Base-by-base conservation (phyloP, 2,329 filamentous ascomycete species). In the Aspergillus ochraceus region DNA sequence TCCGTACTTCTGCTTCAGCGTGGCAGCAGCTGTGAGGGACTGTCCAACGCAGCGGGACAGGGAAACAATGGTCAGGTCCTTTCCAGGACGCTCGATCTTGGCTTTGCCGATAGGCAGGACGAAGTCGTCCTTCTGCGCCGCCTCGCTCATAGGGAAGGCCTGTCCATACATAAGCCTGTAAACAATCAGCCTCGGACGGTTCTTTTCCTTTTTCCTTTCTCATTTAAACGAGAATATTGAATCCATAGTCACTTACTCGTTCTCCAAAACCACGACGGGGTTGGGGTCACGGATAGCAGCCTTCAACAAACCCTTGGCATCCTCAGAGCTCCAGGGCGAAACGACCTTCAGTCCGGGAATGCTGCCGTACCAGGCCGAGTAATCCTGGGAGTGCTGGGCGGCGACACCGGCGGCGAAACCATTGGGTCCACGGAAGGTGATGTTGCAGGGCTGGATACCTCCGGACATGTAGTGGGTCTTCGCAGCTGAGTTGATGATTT, bases 401-500 rank as follows among this genome's bases (percentile, higher is more conserved):
- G 83, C 95, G 72, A 99, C 95, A 86, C 95, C 95, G 62, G 94
- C 77, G 64, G 95, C 95, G 79, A 99, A 99, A 73, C 95, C 95
- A 82, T 99, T 99, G 80, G 95, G 95, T 57, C 95, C 95, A 77
- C 95, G 93, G 90, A 99, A 99, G 70, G 95, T 98, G 81, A 99
- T 94, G 84, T 98, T 98, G 84, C 95, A 99, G 72, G 95, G 95
- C 82, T 99, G 95, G 79, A 97, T 98, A 79, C 95, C 95, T 73
- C 95, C 95, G 66, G 95, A 98, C 95, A 99, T 99, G 86, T 99
- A 99, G 76, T 99, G 94, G 59, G 95, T 99, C 86, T 99, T 99
- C 75, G 92, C 95, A 70, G 85, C 95, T 53, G 94, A 98, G 88
- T 99, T 99, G 87, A 99, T 93, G 77, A 99, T 91, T 80, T 99